Evolutionary conservation across 352 stramenopile species (phyloP), one percentile per base, ranked within the genome.

Genomic region (Pilasporangium apinafurcum): DNA sequence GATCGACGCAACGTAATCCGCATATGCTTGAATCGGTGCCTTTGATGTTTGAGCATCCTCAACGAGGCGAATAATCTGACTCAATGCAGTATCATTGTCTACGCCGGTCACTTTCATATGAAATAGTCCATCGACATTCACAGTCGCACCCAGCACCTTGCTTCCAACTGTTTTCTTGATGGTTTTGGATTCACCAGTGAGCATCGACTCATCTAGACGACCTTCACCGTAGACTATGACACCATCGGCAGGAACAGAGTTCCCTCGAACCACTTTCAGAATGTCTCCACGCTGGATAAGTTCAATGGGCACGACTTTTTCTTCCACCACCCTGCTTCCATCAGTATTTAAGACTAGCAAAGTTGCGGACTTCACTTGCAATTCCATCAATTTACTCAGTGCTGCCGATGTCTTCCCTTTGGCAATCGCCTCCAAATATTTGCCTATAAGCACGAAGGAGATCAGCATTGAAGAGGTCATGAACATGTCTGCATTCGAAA

Each of bases 401-500:
- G 97, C 96, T 46, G 96, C 78, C 3, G 79, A 96, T 9, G 96
- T 99, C 37, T 92, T 86, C 0, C 83, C 83, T 60, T 98, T 97
- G 0, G 92, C 93, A 48, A 95, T 86, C 0, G 83, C 71, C 59
- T 98, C 93, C 37, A 99, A 66, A 57, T 90, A 98, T 65, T 99
- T 99, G 38, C 97, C 97, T 3, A 99, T 43, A 14, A 98, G 71
- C 25, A 99, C 96, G 54, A 99, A 99, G 14, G 94, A 86, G 45
- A 99, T 88, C 20, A 99, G 72, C 69, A 99, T 96, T 2, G 95
- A 84, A n/a, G 91, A 95, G 4, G 96, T 98, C 77, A 99, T 98
- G 59, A 99, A 99, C 67, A 97, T 95, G 55, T 96, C 80, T 5
- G 69, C 62, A 26, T 69, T 80, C 16, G 71, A 56, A 20, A 95